Percentiles rank a stretch among this genome's conserved stretches.
Evolutionary conservation across 306 rosid genomes (phyloP).

Genomic region (Quillaja saponaria): DNA sequence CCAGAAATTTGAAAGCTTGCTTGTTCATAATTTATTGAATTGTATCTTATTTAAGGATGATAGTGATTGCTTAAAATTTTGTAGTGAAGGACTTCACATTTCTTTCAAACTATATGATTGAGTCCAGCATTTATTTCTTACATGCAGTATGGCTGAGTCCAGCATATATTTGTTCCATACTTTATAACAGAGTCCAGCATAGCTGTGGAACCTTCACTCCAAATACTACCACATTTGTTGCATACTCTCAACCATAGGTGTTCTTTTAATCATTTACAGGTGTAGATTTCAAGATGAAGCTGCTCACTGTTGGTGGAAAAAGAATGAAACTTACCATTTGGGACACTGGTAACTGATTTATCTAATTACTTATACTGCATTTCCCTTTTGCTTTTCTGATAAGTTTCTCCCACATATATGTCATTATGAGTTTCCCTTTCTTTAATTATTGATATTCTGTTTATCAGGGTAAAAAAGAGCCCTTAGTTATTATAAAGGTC

Average conservation of each 20-base stretch:
- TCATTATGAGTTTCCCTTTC: not conserved
- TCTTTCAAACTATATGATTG: conserved; percentile 7
- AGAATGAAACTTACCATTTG: conserved; percentile 93
- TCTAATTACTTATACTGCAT: not conserved
- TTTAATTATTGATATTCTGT: not conserved
- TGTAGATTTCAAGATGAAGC: conserved; percentile 94
- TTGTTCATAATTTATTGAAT: not conserved
- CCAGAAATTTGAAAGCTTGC: not conserved
- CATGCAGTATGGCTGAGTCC: not conserved
- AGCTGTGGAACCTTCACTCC: not conserved
- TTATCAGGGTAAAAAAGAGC: not conserved
- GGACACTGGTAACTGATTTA: conserved; percentile 77
- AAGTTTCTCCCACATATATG: not conserved
- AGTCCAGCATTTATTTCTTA: not conserved
- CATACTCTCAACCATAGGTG: not conserved
- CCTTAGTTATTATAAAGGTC: no score
- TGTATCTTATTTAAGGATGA: not conserved
- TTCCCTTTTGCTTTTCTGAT: not conserved
- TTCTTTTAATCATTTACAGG: conserved; percentile 50
- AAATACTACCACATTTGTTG: not conserved
- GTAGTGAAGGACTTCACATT: conserved; percentile 13
- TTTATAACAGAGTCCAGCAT: not conserved
- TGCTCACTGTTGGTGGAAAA: conserved; percentile 69
- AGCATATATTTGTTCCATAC: not conserved
- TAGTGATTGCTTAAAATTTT: not conserved